Evolutionary conservation across 23 red algal species (phyloP).

Genomic region (Agarophyton chilense): DNA sequence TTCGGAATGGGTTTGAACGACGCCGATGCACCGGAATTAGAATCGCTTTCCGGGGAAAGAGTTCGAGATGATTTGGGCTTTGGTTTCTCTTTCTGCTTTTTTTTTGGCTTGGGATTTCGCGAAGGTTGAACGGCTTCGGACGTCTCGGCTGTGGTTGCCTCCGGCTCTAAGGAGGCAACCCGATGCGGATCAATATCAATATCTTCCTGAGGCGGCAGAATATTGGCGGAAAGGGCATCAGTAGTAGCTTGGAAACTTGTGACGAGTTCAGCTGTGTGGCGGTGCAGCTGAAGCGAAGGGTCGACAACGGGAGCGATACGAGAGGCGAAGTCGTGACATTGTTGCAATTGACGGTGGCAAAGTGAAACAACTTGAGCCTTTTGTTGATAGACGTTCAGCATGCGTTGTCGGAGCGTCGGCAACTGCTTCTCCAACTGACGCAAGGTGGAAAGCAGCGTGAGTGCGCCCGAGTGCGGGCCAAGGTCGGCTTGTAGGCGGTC

Average conservation of each 20-base stretch:
- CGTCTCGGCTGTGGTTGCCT: background rate
- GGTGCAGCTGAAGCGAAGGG: background rate
- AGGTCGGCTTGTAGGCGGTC: constrained; percentile 22
- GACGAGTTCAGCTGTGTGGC: constrained; percentile 7
- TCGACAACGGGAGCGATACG: constrained; percentile 6
- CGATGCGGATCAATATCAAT: background rate
- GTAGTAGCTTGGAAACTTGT: background rate
- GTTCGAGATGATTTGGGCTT: background rate
- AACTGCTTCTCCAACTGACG: constrained; percentile 37
- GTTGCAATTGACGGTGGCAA: constrained; percentile 37
- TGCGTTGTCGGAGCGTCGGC: constrained; percentile 32
- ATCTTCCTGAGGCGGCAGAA: background rate
- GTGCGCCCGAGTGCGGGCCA: background rate
- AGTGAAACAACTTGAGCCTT: constrained; percentile 32
- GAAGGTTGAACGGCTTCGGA: background rate
- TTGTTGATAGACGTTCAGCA: constrained; percentile 29
- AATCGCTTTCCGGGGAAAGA: background rate
- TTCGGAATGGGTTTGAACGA: constrained; percentile 43
- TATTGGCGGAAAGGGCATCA: background rate
- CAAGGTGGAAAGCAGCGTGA: constrained; percentile 16
- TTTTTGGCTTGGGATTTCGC: background rate
- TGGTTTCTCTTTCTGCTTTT: background rate
- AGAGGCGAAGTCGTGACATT: constrained; percentile 8
- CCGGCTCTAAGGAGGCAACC: background rate
- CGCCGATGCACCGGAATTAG: background rate